These are phyloP conservation scores for Apiospora rasikravindrae DNA, from an alignment of 2,329 filamentous ascomycete genomes.

Conservation along the genomic window DNA sequence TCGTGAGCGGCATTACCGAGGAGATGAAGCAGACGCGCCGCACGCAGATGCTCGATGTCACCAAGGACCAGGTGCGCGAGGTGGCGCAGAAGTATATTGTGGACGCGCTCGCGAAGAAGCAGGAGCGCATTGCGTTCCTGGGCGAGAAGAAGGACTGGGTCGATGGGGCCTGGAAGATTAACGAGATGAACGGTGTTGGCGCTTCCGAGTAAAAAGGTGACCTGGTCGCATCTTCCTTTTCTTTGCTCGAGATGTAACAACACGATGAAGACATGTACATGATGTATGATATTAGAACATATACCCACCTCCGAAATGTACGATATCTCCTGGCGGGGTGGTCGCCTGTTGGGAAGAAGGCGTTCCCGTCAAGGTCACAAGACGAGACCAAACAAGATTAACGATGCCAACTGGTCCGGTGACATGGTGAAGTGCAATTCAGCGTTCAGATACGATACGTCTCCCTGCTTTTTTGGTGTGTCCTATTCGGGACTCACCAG, in stretches of 20 bases:
- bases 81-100: slow-evolving; percentile 85
- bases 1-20: slow-evolving; percentile 83
- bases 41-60: slow-evolving; percentile 86
- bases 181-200: slow-evolving; percentile 60
- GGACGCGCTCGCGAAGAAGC: slow-evolving; percentile 62
- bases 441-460: slow-evolving; percentile 71
- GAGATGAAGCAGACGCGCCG: slow-evolving; percentile 88
- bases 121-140: slow-evolving; percentile 73
- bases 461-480: slow-evolving; percentile 51
- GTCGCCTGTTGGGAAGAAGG: slow-evolving; percentile 25
- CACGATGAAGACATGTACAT: slow-evolving; percentile 26
- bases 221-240: not conserved
- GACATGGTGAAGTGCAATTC: slow-evolving; percentile 2
- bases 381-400: not conserved
- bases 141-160: slow-evolving; percentile 85
- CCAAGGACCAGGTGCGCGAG: slow-evolving; percentile 75
- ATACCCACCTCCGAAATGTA: slow-evolving; percentile 43
- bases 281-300: slow-evolving; percentile 41
- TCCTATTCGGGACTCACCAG: slow-evolving; percentile 28
- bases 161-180: slow-evolving; percentile 73
- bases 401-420: not conserved
- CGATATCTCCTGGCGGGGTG: slow-evolving; percentile 27
- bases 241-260: not conserved
- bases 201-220: slow-evolving; percentile 19
- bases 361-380: not conserved